Evolutionary conservation across 2,329 filamentous ascomycete species (phyloP).

Genomic region (Ceratocystis ficicola): DNA sequence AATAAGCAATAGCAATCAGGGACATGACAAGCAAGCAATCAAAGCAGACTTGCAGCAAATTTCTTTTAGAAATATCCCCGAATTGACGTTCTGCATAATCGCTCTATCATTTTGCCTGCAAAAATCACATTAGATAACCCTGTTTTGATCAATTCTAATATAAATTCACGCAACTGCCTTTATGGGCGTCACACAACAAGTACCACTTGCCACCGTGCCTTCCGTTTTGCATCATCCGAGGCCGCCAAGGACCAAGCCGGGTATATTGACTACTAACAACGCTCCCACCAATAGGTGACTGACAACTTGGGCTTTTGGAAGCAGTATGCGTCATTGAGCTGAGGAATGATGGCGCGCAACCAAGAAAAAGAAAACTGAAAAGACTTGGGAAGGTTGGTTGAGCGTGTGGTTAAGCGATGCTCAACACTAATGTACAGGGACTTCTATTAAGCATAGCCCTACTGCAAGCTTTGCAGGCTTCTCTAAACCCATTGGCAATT

Average conservation of each 20-base stretch:
- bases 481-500: neutral
- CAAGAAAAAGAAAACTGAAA: neutral
- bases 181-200: neutral
- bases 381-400: neutral
- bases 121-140: neutral
- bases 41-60: neutral
- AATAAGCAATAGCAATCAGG: neutral
- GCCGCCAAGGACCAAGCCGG: neutral
- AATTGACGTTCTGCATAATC: too few species aligned
- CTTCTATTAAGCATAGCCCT: neutral
- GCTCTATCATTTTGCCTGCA: neutral
- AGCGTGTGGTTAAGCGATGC: neutral
- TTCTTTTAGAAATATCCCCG: neutral
- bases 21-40: neutral
- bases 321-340: too few species aligned
- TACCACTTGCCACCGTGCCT: neutral
- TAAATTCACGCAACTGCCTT: neutral
- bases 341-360: too few species aligned
- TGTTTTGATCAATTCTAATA: neutral
- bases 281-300: neutral
- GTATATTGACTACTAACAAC: neutral
- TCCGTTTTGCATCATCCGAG: neutral
- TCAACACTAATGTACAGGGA: neutral
- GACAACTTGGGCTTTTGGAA: neutral
- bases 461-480: neutral